Percentiles rank a stretch among this genome's conserved stretches.
phyloP scores from a whole-genome alignment of 2,329 filamentous ascomycete species.

The Eutypa lata region DNA sequence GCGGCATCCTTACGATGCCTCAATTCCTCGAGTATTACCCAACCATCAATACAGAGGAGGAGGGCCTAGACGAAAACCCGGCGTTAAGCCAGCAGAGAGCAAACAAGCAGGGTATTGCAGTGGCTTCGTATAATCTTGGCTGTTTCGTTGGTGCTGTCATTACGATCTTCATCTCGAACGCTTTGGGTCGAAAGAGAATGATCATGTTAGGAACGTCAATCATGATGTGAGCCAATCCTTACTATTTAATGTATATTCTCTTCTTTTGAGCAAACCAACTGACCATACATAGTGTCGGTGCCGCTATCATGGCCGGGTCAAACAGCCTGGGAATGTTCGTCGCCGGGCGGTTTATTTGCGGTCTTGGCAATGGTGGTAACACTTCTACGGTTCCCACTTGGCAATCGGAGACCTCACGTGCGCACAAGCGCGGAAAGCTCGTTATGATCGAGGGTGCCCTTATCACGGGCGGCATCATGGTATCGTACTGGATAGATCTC shows the following conservation, averaged over 20 bases:
- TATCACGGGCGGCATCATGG: constrained; percentile 54
- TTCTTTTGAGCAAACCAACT: not conserved
- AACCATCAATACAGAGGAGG: constrained; percentile 45
- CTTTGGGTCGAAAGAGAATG: constrained; percentile 53
- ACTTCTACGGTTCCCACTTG: constrained; percentile 53
- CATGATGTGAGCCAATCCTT: constrained; percentile 38
- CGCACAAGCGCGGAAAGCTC: constrained; percentile 56
- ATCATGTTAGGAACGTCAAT: constrained; percentile 56
- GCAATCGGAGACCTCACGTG: constrained; percentile 57
- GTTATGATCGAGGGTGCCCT: constrained; percentile 60
- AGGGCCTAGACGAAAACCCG: constrained; percentile 24
- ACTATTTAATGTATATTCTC: not conserved
- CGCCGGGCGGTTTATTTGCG: constrained; percentile 47
- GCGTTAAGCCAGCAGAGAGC: constrained; percentile 40
- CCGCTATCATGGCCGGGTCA: constrained; percentile 37
- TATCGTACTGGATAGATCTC: constrained; percentile 60
- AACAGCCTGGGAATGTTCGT: constrained; percentile 52
- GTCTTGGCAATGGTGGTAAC: constrained; percentile 39
- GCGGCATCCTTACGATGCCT: constrained; percentile 67
- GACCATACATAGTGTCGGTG: constrained; percentile 40
- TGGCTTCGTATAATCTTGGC: constrained; percentile 58
- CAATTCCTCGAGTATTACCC: constrained; percentile 57
- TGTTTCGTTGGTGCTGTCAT: constrained; percentile 51
- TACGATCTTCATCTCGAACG: constrained; percentile 49
- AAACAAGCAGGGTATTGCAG: constrained; percentile 50